A percentile compares a stretch with the other conserved stretches of the same genome.
phyloP scores from a whole-genome alignment of 176 grass and related monocot species.

The Triticum monococcum region DNA sequence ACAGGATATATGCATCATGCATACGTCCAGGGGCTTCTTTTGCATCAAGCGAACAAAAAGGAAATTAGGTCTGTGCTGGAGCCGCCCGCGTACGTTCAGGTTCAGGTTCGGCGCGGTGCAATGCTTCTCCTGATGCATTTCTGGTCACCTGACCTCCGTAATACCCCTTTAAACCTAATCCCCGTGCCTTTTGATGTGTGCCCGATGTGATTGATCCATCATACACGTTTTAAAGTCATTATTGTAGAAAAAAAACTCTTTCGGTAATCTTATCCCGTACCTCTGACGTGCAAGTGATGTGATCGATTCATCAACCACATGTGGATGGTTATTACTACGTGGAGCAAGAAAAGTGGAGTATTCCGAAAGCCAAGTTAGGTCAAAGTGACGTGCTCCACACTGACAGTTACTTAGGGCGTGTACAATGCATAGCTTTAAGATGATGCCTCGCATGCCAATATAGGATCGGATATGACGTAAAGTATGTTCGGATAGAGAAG shows the following conservation, averaged over 20 bases:
- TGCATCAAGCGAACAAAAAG: neutral
- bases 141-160: neutral
- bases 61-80: slow-evolving; percentile 7
- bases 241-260: neutral
- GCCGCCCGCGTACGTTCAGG: neutral
- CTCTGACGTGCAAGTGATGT: neutral
- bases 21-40: neutral
- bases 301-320: neutral
- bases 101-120: neutral
- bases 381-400: neutral
- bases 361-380: neutral
- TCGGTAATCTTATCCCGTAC: neutral
- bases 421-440: no score
- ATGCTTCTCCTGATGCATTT: neutral
- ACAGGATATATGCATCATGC: neutral
- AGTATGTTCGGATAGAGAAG: no score
- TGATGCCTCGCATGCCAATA: no score
- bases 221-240: neutral
- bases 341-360: neutral
- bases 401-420: neutral
- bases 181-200: neutral
- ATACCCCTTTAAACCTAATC: neutral
- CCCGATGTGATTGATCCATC: neutral
- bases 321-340: neutral
- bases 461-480: no score